phyloP scores from a whole-genome alignment of 345 rosid species.

The Eucalyptus polyanthemos region DNA sequence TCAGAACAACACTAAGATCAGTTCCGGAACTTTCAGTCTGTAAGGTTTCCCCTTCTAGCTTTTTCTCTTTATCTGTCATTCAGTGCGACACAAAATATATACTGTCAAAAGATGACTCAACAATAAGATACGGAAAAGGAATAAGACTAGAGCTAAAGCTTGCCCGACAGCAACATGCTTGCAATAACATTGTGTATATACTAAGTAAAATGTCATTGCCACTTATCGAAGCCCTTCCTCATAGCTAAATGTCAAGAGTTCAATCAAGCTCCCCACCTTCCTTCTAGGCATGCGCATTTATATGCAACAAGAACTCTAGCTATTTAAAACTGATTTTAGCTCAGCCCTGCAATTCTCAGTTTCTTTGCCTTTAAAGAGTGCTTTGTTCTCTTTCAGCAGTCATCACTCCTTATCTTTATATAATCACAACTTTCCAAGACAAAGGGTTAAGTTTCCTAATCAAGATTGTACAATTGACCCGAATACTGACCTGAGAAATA shows the following conservation, averaged over 20 bases:
- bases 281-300: not conserved
- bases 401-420: not conserved
- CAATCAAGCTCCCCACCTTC: not conserved
- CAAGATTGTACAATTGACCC: not conserved
- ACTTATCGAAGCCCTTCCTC: not conserved
- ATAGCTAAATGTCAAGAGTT: not conserved
- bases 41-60: constrained; percentile 12
- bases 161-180: not conserved
- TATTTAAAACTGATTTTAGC: not conserved
- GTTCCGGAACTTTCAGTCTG: constrained; percentile 16
- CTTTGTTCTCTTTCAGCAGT: not conserved
- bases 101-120: not conserved
- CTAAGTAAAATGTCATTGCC: not conserved
- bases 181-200: not conserved
- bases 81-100: not conserved
- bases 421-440: not conserved
- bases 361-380: not conserved
- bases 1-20: constrained; percentile 36
- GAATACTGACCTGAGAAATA: not conserved
- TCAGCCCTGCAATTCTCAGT: not conserved
- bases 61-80: constrained; percentile 9
- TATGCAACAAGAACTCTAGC: not conserved
- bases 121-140: not conserved
- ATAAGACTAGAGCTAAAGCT: not conserved
- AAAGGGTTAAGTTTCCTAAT: not conserved